Percentiles rank a stretch among this genome's conserved stretches.
These are phyloP conservation scores for Zarea fungicola DNA, from an alignment of 2,329 filamentous ascomycete genomes.

Conservation along the genomic window DNA sequence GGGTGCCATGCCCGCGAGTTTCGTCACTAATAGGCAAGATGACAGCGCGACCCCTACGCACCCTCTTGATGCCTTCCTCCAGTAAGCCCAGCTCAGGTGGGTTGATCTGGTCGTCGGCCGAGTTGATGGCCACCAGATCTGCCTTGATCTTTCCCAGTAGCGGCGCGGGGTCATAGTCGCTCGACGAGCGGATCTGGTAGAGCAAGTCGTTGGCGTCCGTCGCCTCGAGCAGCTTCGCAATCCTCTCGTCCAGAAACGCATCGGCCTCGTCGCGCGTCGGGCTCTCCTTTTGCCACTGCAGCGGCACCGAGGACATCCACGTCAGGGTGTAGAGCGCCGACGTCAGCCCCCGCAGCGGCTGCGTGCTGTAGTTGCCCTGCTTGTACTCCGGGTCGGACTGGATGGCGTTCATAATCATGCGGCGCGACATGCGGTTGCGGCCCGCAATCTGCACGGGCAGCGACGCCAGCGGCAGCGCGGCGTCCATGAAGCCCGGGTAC, in stretches of 20 bases:
- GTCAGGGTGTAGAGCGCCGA: constrained; percentile 17
- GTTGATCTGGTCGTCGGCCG: constrained; percentile 24
- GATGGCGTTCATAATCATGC: constrained; percentile 21
- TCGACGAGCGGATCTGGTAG: constrained; percentile 16
- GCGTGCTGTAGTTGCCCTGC: constrained; percentile 18
- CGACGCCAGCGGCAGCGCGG: constrained; percentile 20
- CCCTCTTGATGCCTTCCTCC: not conserved
- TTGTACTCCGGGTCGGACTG: constrained; percentile 17
- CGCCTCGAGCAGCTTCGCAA: constrained; percentile 14
- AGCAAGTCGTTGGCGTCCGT: not conserved
- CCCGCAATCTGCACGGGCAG: constrained; percentile 20
- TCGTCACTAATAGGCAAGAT: constrained; percentile 1
- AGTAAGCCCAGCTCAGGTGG: constrained; percentile 24
- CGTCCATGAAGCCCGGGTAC: constrained; percentile 20
- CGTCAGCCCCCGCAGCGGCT: constrained; percentile 16
- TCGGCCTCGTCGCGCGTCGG: constrained; percentile 19
- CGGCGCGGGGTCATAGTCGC: constrained; percentile 22
- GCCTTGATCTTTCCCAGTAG: constrained; percentile 18
- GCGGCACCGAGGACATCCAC: constrained; percentile 19
- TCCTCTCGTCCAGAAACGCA: constrained; percentile 16
- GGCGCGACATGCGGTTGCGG: constrained; percentile 22
- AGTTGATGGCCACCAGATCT: constrained; percentile 22
- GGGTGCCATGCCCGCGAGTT: not conserved
- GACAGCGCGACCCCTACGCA: not conserved
- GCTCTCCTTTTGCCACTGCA: constrained; percentile 18